Conservation (phyloP, 495 filamentous ascomycete genomes). For the Trichoderma orchidacearum region DNA sequence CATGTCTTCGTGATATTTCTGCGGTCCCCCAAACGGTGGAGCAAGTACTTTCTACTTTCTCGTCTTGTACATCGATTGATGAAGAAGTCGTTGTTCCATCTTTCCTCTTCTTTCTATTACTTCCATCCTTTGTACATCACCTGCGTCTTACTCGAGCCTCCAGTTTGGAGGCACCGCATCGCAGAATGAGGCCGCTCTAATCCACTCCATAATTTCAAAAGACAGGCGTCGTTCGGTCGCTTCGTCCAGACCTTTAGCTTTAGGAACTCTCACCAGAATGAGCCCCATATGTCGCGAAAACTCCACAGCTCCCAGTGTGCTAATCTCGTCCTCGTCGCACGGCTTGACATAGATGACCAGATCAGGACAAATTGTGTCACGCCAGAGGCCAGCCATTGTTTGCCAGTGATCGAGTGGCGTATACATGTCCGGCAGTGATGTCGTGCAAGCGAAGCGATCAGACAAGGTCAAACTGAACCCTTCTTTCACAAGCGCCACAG, state of each 20-base stretch:
- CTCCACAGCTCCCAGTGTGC: conserved; percentile 36
- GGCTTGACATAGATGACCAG: conserved; percentile 59
- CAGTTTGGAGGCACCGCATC: no score
- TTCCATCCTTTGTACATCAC: no score
- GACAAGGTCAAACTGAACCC: conserved; percentile 65
- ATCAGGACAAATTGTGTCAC: conserved; percentile 74
- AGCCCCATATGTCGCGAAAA: conserved; percentile 24
- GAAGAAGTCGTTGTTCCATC: no score
- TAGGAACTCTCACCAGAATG: conserved; percentile 19
- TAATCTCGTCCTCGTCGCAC: conserved; percentile 10
- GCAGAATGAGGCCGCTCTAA: no score
- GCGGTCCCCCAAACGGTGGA: no score
- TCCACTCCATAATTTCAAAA: conserved; percentile 76
- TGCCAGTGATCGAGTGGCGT: conserved; percentile 88
- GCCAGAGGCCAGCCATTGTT: conserved; percentile 94
- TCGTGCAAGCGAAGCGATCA: conserved; percentile 52
- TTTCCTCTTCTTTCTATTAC: no score
- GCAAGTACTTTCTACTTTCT: no score
- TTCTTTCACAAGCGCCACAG: conserved; percentile 55
- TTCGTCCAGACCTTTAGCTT: conserved; percentile 39
- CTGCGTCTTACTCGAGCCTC: no score
- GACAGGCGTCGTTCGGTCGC: conserved; percentile 55
- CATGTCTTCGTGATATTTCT: no score
- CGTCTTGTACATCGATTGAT: no score
- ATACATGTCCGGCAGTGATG: conserved; percentile 47